Evolutionary conservation across 2,329 filamentous ascomycete genomes (phyloP).

Genomic region (Colletotrichum sp.): DNA sequence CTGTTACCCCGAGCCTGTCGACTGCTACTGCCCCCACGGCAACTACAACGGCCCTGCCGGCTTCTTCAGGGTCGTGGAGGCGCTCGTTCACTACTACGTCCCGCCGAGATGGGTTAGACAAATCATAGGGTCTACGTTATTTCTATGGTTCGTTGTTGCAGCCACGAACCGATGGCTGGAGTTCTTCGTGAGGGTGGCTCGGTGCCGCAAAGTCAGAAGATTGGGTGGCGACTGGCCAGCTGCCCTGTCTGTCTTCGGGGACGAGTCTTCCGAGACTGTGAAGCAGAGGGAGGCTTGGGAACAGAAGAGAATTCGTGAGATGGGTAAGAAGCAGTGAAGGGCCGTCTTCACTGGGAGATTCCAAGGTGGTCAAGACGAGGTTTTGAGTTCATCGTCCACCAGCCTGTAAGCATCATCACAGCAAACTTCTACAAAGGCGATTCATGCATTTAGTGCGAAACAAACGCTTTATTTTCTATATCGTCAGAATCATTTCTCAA

Average conservation of each 20-base stretch:
- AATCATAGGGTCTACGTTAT: neutral
- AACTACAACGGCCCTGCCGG: neutral
- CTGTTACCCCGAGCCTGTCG: neutral
- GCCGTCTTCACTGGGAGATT: neutral
- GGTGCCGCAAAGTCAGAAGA: neutral
- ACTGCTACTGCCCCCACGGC: neutral
- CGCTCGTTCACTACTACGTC: neutral
- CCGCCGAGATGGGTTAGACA: neutral
- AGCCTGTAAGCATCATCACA: neutral
- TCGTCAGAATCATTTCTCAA: conserved; percentile 21
- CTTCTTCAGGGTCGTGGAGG: neutral
- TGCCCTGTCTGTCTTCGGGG: neutral
- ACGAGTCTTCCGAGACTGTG: neutral
- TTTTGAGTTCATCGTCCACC: neutral
- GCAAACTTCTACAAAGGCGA: neutral
- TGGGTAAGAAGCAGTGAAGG: neutral
- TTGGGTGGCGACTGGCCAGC: neutral
- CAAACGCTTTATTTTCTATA: conserved; percentile 19
- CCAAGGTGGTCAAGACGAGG: neutral
- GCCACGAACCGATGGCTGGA: neutral
- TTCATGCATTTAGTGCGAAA: neutral
- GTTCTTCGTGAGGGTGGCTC: neutral
- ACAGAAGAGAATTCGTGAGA: neutral
- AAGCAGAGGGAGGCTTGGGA: neutral
- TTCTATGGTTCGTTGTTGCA: neutral